phyloP scores from a whole-genome alignment of 192 early-diverging fungal genomes.

The Coemansia sp. region DNA sequence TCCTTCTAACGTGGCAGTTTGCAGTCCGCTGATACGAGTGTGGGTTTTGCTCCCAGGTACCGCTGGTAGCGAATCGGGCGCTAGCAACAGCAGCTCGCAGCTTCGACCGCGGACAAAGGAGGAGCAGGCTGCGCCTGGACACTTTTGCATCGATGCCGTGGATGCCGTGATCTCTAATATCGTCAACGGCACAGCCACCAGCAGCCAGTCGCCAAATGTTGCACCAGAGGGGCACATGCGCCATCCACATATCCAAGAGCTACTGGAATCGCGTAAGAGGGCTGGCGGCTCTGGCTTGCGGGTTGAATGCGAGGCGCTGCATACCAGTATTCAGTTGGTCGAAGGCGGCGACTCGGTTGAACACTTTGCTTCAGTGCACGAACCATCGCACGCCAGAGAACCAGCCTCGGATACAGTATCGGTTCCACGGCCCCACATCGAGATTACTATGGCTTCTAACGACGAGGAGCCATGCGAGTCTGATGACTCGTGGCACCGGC shows the following conservation, averaged over 20 bases:
- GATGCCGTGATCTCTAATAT: constrained; percentile 55
- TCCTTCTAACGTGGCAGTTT: constrained; percentile 43
- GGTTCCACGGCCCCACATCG: constrained; percentile 47
- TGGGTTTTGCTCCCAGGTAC: constrained; percentile 49
- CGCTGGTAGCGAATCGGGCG: neutral
- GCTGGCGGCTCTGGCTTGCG: constrained; percentile 47
- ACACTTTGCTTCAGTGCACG: constrained; percentile 42
- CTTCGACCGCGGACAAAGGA: constrained; percentile 16
- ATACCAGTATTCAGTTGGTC: constrained; percentile 34
- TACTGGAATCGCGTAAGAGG: constrained; percentile 50
- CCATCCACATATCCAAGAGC: constrained; percentile 52
- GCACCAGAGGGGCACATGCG: constrained; percentile 51
- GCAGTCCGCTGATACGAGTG: constrained; percentile 48
- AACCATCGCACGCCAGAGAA: constrained; percentile 10
- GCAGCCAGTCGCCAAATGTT: constrained; percentile 36
- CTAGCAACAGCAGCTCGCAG: constrained; percentile 4
- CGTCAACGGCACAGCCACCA: constrained; percentile 50
- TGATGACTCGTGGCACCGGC: constrained; percentile 15
- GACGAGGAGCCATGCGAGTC: neutral
- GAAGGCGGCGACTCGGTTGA: constrained; percentile 30
- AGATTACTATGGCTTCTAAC: constrained; percentile 39
- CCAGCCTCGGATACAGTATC: constrained; percentile 13
- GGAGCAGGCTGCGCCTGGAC: constrained; percentile 24
- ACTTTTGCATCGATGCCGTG: constrained; percentile 49
- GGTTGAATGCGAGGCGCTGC: constrained; percentile 42